These are phyloP conservation scores for Podila verticillata DNA, from an alignment of 192 early-diverging fungal species.

Conservation along the genomic window DNA sequence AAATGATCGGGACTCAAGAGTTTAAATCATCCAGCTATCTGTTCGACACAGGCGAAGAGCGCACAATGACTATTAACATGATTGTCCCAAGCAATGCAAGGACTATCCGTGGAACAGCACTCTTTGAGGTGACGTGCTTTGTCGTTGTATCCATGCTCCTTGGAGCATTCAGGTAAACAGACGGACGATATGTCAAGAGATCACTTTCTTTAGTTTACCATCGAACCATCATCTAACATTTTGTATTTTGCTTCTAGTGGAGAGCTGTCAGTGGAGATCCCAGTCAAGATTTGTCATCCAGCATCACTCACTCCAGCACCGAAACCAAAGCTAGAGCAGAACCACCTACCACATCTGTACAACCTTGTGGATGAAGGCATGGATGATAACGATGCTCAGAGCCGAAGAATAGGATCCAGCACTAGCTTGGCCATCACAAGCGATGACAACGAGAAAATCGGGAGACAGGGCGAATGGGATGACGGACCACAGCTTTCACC, in stretches of 20 bases:
- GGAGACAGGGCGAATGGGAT: constrained; percentile 35
- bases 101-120: constrained; percentile 63
- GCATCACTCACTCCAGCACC: constrained; percentile 60
- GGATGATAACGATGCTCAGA: constrained; percentile 26
- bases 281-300: constrained; percentile 65
- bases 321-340: constrained; percentile 45
- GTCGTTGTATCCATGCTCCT: constrained; percentile 53
- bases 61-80: constrained; percentile 60
- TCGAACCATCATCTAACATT: background rate
- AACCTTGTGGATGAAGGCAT: constrained; percentile 52
- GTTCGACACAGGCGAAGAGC: constrained; percentile 68
- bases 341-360: constrained; percentile 52
- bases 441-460: background rate
- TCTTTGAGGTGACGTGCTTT: constrained; percentile 66
- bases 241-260: constrained; percentile 45
- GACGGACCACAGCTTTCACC: constrained; percentile 33
- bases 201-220: background rate
- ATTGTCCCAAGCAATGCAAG: constrained; percentile 63
- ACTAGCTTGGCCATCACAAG: constrained; percentile 3
- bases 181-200: background rate
- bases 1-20: constrained; percentile 48
- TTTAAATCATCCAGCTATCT: constrained; percentile 67
- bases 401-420: constrained; percentile 30
- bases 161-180: constrained; percentile 51
- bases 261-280: constrained; percentile 62